Evolutionary conservation across 2,329 filamentous ascomycete species (phyloP).

Genomic region (Colletotrichum tabaci): DNA sequence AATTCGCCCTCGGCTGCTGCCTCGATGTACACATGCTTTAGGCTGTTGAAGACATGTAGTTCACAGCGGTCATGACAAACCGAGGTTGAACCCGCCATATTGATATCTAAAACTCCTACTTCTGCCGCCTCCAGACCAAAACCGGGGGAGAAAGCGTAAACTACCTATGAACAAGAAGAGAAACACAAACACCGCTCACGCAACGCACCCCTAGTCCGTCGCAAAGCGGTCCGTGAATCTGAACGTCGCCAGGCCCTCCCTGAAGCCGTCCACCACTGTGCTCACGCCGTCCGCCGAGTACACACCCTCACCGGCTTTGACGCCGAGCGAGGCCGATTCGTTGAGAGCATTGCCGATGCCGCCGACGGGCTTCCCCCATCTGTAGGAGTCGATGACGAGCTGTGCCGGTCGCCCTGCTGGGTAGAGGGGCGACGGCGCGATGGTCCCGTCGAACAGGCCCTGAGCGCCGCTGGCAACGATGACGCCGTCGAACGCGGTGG

Average conservation of each 20-base stretch:
- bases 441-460: constrained; percentile 62
- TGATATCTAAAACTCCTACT: constrained; percentile 17
- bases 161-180: constrained; percentile 33
- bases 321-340: constrained; percentile 49
- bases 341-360: constrained; percentile 63
- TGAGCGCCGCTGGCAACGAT: constrained; percentile 70
- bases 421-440: constrained; percentile 67
- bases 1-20: not conserved
- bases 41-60: no score
- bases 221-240: constrained; percentile 78
- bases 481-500: constrained; percentile 74
- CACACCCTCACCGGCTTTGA: constrained; percentile 60
- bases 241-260: constrained; percentile 73
- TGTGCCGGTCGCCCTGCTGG: constrained; percentile 74
- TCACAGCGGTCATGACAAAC: not conserved
- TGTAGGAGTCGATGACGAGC: constrained; percentile 74
- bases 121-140: not conserved
- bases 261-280: constrained; percentile 61
- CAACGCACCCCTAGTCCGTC: constrained; percentile 57
- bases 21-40: not conserved
- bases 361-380: constrained; percentile 79
- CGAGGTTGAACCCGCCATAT: not conserved
- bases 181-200: not conserved
- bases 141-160: constrained; percentile 1
- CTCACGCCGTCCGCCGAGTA: constrained; percentile 54